Conservation (phyloP, 257 asterid genomes). For the Petunia secreta region DNA sequence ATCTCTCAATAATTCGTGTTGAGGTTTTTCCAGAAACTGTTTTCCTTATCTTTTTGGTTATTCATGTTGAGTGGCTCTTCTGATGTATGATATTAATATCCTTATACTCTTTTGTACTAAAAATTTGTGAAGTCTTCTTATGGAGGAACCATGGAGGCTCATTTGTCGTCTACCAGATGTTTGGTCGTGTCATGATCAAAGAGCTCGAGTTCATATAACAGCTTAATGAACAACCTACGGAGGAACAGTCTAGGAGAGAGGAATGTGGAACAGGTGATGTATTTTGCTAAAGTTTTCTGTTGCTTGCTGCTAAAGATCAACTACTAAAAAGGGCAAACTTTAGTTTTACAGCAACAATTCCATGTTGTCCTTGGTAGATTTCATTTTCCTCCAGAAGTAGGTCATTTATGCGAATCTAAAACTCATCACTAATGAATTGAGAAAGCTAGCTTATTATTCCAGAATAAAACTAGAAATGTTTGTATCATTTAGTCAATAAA, state of each 20-base stretch:
- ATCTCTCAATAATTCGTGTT: slow-evolving; percentile 6
- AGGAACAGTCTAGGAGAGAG: slow-evolving; percentile 54
- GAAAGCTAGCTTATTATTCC: slow-evolving; percentile 18
- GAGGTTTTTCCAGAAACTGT: background rate
- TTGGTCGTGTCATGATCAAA: slow-evolving; percentile 30
- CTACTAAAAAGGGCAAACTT: background rate
- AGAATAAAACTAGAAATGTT: background rate
- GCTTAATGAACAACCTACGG: slow-evolving; percentile 56
- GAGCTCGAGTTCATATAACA: slow-evolving; percentile 38
- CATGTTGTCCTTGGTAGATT: background rate
- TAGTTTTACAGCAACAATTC: background rate
- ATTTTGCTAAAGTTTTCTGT: slow-evolving; percentile 18
- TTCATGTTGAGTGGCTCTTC: background rate
- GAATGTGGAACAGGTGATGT: slow-evolving; percentile 61
- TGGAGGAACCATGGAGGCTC: slow-evolving; percentile 25
- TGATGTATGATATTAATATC: slow-evolving; percentile 12
- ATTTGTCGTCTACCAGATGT: slow-evolving; percentile 31
- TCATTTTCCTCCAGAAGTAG: slow-evolving; percentile 11
- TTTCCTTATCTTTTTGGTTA: background rate
- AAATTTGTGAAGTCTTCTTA: slow-evolving; percentile 17
- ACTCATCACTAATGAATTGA: background rate
- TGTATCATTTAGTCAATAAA: slow-evolving; percentile 12
- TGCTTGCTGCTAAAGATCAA: background rate
- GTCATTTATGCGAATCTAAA: background rate
- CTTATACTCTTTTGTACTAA: background rate